A percentile compares a stretch with the other conserved stretches of the same genome.
phyloP scores from a whole-genome alignment of 345 rosid genomes.

The Gossypium sturtianum region DNA sequence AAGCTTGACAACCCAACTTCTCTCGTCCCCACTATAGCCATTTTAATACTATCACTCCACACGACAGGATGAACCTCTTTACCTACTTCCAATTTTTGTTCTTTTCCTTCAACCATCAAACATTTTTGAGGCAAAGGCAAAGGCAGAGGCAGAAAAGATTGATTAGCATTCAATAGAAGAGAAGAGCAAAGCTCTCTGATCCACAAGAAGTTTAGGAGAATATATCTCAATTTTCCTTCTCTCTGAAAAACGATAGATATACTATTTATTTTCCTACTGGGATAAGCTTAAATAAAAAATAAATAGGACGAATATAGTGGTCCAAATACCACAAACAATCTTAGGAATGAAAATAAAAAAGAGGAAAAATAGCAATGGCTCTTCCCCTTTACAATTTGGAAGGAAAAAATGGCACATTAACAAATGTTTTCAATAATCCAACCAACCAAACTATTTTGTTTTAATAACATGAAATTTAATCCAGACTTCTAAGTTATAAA shows the following conservation, averaged over 20 bases:
- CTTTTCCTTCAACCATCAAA: not conserved
- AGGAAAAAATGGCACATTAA: no score
- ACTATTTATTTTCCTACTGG: not conserved
- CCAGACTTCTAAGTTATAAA: no score
- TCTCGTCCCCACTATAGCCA: slow-evolving; percentile 50
- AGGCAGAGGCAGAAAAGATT: not conserved
- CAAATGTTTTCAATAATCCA: no score
- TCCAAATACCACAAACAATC: not conserved
- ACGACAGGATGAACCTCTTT: no score
- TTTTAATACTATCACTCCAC: slow-evolving; percentile 8
- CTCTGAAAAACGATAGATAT: not conserved
- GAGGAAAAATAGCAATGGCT: not conserved
- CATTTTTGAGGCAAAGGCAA: not conserved
- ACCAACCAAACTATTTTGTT: no score
- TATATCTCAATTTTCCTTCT: slow-evolving; percentile 8
- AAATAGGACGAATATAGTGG: not conserved
- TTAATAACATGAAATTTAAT: no score
- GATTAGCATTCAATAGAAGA: not conserved
- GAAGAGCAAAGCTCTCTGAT: slow-evolving; percentile 21
- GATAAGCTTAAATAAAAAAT: not conserved
- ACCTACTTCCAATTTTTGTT: not conserved
- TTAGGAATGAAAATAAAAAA: not conserved
- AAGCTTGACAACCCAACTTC: slow-evolving; percentile 50
- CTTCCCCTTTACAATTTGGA: no score
- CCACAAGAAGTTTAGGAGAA: slow-evolving; percentile 36